These are phyloP conservation scores for Entelexis sorbosivorans DNA, from an alignment of 1,139 yeast genomes.

Conservation along the genomic window DNA sequence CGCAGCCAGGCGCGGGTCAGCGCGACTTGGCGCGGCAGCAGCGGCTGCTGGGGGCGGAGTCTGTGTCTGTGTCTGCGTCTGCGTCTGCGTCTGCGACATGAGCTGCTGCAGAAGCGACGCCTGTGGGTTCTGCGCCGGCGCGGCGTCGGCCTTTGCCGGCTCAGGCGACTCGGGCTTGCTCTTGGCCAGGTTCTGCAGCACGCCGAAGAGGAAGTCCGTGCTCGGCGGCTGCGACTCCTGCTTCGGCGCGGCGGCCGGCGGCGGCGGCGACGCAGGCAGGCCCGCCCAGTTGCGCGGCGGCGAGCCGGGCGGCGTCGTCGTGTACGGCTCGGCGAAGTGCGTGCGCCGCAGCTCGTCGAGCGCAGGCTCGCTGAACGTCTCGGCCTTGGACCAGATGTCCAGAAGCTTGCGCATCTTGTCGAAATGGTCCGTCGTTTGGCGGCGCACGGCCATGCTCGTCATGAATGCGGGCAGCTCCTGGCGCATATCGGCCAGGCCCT, in stretches of 20 bases:
- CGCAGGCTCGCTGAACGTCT: conserved; percentile 53
- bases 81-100: conserved; percentile 7
- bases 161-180: conserved; percentile 25
- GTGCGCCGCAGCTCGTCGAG: conserved; percentile 49
- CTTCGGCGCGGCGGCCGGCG: conserved; percentile 2
- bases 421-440: conserved; percentile 32
- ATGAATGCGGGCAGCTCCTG: conserved; percentile 9
- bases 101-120: conserved; percentile 16
- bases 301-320: conserved; percentile 42
- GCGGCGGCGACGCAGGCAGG: conserved; percentile 34
- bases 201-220: conserved; percentile 32
- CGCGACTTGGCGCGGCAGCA: not conserved
- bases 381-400: conserved; percentile 86
- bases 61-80: conserved; percentile 5
- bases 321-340: conserved; percentile 35
- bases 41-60: too few relatives aligned
- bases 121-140: conserved; percentile 23
- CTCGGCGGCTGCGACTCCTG: conserved; percentile 12
- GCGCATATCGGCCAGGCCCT: conserved; percentile 11
- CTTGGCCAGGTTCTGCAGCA: conserved; percentile 33
- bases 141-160: conserved; percentile 15
- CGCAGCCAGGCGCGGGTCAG: conserved; percentile 15
- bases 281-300: conserved; percentile 26
- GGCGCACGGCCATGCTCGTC: conserved; percentile 16
- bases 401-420: conserved; percentile 72